Evolutionary conservation across 352 stramenopile species (phyloP).

Genomic region (Phytophthora cactorum): DNA sequence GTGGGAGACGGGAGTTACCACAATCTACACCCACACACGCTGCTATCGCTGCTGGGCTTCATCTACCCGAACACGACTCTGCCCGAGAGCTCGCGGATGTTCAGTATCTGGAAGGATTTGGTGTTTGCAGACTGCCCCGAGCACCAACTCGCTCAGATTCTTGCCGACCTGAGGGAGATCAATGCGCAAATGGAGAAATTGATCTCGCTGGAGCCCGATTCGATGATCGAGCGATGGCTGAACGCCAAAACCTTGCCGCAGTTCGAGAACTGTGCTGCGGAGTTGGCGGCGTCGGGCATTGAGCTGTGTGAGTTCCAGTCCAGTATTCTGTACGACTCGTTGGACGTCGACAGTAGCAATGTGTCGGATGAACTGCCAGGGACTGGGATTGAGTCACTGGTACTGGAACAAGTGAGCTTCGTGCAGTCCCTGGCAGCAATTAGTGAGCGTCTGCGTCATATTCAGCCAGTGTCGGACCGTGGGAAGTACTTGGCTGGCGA

Average conservation of each 20-base stretch:
- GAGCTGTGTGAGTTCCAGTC: slow-evolving; percentile 77
- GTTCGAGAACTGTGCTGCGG: slow-evolving; percentile 57
- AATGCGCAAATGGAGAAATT: slow-evolving; percentile 47
- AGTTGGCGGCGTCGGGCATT: slow-evolving; percentile 51
- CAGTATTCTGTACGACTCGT: slow-evolving; percentile 72
- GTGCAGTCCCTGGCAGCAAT: slow-evolving; percentile 76
- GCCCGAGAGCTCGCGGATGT: slow-evolving; percentile 29
- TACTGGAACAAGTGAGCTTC: slow-evolving; percentile 79
- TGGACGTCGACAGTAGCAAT: slow-evolving; percentile 38
- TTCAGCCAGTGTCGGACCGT: slow-evolving; percentile 64
- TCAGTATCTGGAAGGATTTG: slow-evolving; percentile 67
- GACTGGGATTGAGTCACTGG: slow-evolving; percentile 57
- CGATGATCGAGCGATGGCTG: slow-evolving; percentile 66
- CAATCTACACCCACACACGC: slow-evolving; percentile 64
- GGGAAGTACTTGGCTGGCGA: slow-evolving; percentile 54
- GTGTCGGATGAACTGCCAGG: slow-evolving; percentile 14
- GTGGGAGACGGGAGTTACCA: slow-evolving; percentile 52
- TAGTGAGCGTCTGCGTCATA: slow-evolving; percentile 69
- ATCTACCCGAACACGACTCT: slow-evolving; percentile 56
- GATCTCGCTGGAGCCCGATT: slow-evolving; percentile 54
- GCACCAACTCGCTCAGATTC: slow-evolving; percentile 58
- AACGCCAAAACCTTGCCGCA: slow-evolving; percentile 53
- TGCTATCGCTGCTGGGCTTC: slow-evolving; percentile 67
- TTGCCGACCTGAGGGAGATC: slow-evolving; percentile 46
- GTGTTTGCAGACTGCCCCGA: slow-evolving; percentile 65